phyloP scores from a whole-genome alignment of 257 asterid species.

The Solanum pinnatisectum region DNA sequence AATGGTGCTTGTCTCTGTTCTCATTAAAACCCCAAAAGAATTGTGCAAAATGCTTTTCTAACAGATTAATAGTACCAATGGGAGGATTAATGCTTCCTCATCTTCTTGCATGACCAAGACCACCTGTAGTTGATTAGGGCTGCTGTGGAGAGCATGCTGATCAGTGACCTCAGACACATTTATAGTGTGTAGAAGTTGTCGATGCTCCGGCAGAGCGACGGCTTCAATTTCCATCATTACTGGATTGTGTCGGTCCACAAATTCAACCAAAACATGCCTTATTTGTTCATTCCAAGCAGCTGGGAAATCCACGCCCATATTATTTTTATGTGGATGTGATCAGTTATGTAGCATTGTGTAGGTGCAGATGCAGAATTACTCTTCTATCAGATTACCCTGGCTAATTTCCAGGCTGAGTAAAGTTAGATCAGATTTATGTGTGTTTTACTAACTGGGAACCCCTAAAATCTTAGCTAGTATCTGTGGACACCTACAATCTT shows the following conservation, averaged over 20 bases:
- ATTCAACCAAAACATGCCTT: not conserved
- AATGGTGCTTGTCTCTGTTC: too few relatives aligned
- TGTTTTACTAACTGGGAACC: not conserved
- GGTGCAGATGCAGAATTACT: not conserved
- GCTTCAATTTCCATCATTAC: not conserved
- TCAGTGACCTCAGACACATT: not conserved
- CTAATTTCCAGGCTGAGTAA: not conserved
- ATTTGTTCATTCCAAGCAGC: not conserved
- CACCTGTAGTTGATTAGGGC: not conserved
- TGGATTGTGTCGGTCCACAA: not conserved
- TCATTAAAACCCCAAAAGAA: too few relatives aligned
- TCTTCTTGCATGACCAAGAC: not conserved
- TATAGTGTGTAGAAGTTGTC: not conserved
- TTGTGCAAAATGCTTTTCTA: too few relatives aligned
- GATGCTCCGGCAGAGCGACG: not conserved
- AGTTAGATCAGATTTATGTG: not conserved
- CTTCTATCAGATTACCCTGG: not conserved
- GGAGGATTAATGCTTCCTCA: not conserved
- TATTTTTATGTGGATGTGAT: not conserved
- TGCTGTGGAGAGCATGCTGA: not conserved
- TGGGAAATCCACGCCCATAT: not conserved
- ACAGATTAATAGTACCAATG: too few relatives aligned
- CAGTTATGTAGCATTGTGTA: not conserved
- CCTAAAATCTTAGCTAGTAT: not conserved
- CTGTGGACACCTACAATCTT: not conserved